Conservation (phyloP, 2,329 filamentous ascomycete species). For the Sclerotinia trifoliorum region DNA sequence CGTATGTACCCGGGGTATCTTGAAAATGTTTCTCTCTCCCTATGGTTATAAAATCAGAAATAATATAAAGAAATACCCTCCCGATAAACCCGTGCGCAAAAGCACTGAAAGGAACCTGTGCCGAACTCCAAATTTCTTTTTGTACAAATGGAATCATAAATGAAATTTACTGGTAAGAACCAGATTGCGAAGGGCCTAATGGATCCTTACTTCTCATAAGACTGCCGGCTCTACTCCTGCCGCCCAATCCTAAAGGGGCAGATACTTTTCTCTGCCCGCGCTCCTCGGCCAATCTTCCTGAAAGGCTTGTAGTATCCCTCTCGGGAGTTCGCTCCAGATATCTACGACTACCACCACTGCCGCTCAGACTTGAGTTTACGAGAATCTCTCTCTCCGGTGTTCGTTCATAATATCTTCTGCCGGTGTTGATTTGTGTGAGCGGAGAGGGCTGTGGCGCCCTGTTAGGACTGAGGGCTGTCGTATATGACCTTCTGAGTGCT, state of each 20-base stretch:
- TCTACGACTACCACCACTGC: constrained; percentile 30
- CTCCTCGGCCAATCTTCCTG: constrained; percentile 33
- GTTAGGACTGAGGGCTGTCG: constrained; percentile 51
- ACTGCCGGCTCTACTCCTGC: constrained; percentile 32
- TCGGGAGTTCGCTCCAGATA: constrained; percentile 38
- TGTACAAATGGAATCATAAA: constrained; percentile 13
- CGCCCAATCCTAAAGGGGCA: constrained; percentile 28
- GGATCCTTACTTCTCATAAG: constrained; percentile 31
- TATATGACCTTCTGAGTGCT: constrained; percentile 35
- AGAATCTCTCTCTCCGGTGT: constrained; percentile 24
- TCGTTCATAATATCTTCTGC: constrained; percentile 23
- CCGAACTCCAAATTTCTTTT: constrained; percentile 11
- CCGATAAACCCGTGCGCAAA: constrained; percentile 7
- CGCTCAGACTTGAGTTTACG: constrained; percentile 19
- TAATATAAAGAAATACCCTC: constrained; percentile 6
- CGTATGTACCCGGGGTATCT: constrained; percentile 24
- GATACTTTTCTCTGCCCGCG: constrained; percentile 36
- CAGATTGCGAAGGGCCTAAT: constrained; percentile 28
- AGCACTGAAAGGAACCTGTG: constrained; percentile 2
- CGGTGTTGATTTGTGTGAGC: constrained; percentile 40
- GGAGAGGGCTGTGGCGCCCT: constrained; percentile 52
- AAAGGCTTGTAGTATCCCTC: constrained; percentile 36
- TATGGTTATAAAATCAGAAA: constrained; percentile 17
- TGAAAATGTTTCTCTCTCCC: constrained; percentile 17
- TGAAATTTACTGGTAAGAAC: constrained; percentile 29